Percentiles rank a stretch among this genome's conserved stretches.
These are phyloP conservation scores for Aspergillus felis DNA, from an alignment of 2,329 filamentous ascomycete genomes.

Conservation along the genomic window DNA sequence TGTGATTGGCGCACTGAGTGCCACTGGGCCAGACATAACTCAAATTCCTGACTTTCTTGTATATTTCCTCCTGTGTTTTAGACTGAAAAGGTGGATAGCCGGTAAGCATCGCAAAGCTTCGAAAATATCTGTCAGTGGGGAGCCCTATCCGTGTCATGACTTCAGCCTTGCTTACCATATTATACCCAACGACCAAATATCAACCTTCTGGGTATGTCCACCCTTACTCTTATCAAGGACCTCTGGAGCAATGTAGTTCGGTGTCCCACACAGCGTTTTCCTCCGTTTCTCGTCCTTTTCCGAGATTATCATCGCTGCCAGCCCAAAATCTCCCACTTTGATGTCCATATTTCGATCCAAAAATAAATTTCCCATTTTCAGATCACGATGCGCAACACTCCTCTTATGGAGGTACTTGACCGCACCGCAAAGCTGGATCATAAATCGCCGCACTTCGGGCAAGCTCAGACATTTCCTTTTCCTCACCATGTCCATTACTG, in stretches of 20 bases:
- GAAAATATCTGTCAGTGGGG: slow-evolving; percentile 16
- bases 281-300: slow-evolving; percentile 82
- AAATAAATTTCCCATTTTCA: slow-evolving; percentile 98
- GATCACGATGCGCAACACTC: slow-evolving; percentile 91
- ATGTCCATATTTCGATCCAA: slow-evolving; percentile 93
- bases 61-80: slow-evolving; percentile 51
- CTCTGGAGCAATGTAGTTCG: slow-evolving; percentile 97
- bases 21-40: slow-evolving; percentile 49
- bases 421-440: slow-evolving; percentile 90
- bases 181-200: slow-evolving; percentile 96
- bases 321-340: slow-evolving; percentile 95
- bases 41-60: slow-evolving; percentile 46
- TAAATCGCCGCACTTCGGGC: slow-evolving; percentile 89
- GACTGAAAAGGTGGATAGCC: slow-evolving; percentile 97
- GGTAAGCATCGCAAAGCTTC: slow-evolving; percentile 88
- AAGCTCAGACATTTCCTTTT: slow-evolving; percentile 85
- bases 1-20: slow-evolving; percentile 41
- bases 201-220: slow-evolving; percentile 95
- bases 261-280: slow-evolving; percentile 92
- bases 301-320: slow-evolving; percentile 86
- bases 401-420: slow-evolving; percentile 97
- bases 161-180: slow-evolving; percentile 68
- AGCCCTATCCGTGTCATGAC: not conserved
- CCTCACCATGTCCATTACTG: slow-evolving; percentile 96
- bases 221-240: slow-evolving; percentile 91